Base-by-base conservation (phyloP, 345 rosid genomes). In the Laguncularia racemosa region DNA sequence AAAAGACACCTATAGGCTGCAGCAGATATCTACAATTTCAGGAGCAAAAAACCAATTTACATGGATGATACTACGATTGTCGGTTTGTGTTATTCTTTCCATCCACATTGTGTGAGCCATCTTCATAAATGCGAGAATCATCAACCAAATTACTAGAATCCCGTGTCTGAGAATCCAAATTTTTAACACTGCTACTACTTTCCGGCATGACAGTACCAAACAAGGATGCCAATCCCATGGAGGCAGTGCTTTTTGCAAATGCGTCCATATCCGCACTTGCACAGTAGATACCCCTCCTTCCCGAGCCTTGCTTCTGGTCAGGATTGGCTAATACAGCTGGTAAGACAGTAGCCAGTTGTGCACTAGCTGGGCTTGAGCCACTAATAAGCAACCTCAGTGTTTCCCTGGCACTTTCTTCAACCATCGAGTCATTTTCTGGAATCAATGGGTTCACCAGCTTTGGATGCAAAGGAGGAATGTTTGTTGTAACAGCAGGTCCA, bases 331-430 rank as follows among this genome's bases (percentile, higher is more conserved):
- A 53, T 12, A 75, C 76, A 50, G 71, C 71, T 14, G 91, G 87
- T 2, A 81, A 60, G 2, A 78, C 77, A 61, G 72, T 72, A 50
- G 74, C 68, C 65, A 85, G 62, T 38, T 79, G 83, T 11, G 86
- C 72, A 63, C 61, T 83, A 20, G 57, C 52, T 66, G 70, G 83
- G 50, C 66, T 66, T 13, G 99, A 82, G 62, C 97, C 70, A 46
- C 86, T 78, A 38, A 93, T 74, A 48, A 93, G 96, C 46, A 89
- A 62, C 44, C 96, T 71, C 33, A 93, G 81, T 4, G 99, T 93
- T 73, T 93, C 97, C 60, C 99, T 85, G 1, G 99, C 99, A 26
- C 97, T 84, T 69, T 85, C 83, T 56, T 90, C 99, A 13, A 90
- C 66, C 62, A 83, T 44, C 2, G 92, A 76, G 14, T 84, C 89